Evolutionary conservation across 306 rosid species (phyloP), one percentile per base, ranked within the genome.

Genomic region (Sindora glabra): DNA sequence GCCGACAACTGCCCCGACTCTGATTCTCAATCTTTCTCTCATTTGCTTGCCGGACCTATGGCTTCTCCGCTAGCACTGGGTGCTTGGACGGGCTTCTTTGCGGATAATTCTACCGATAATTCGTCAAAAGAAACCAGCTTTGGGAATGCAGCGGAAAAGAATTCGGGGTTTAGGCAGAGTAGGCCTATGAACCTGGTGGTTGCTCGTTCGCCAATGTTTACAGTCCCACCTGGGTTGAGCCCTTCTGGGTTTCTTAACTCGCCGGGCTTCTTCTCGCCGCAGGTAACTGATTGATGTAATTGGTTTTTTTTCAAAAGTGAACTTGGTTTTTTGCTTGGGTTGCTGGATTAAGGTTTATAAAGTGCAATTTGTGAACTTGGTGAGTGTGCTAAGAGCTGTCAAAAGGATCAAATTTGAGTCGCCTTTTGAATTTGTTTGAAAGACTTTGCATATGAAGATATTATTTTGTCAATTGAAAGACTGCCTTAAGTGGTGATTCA

Each of bases 1-100:
- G 58, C 83, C 21, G 83, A 85, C 32, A 65, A 25, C 15, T 26
- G 32, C 50, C 71, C 65, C 8, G 89, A 83, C 77, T 71, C 83
- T 25, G 90, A 81, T 24, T 76, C 34, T 27, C 73, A 85, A 38
- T 90, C 97, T 29, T 94, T 94, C 73, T 89, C 99, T 15, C 99
- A 94, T 61, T 85, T 94, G 12, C 99, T 94, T 4, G 99, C 99
- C 37, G 99, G 99, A 26, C 96, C 99, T 44, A 92, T 92, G 87
- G 90, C 89, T 6, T 92, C 99, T 17, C 99, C 99, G 2, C 57
- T 89, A 25, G 95, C 90, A 1, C 68, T n/a, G 34, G 51, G 74
- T 3, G 41, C 22, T 11, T 65, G 69, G 45, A 65, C 77, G 8
- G 33, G 46, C 12, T 52, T 70, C 38, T 44, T 38, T 9, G 33